phyloP scores from a whole-genome alignment of 2,329 filamentous ascomycete species.

The Botrytis tulipae region DNA sequence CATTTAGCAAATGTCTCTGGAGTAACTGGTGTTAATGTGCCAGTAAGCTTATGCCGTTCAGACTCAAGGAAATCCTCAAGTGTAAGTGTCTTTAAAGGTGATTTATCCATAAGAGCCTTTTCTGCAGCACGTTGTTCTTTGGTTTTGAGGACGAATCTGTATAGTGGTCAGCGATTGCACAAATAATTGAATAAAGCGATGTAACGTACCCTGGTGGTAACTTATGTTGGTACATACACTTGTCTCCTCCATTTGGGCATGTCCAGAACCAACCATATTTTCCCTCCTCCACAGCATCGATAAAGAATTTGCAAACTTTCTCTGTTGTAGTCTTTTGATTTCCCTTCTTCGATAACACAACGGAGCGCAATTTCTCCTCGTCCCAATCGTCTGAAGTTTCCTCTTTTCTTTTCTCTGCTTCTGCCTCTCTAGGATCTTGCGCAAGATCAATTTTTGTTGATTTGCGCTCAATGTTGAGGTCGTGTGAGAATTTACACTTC shows the following conservation, averaged over 20 bases:
- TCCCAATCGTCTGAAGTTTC: slow-evolving; percentile 98
- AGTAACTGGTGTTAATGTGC: slow-evolving; percentile 88
- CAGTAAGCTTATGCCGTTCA: slow-evolving; percentile 91
- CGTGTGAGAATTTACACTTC: slow-evolving; percentile 98
- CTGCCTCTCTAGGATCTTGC: slow-evolving; percentile 72
- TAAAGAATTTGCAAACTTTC: slow-evolving; percentile 99
- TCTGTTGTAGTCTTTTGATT: slow-evolving; percentile 95
- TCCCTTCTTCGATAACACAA: slow-evolving; percentile 93
- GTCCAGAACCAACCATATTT: slow-evolving; percentile 99
- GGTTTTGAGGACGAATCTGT: slow-evolving; percentile 91
- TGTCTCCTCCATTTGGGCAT: slow-evolving; percentile 93
- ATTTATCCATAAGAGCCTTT: slow-evolving; percentile 95
- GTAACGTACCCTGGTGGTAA: slow-evolving; percentile 82
- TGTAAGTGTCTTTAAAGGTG: slow-evolving; percentile 87
- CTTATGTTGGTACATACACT: slow-evolving; percentile 98
- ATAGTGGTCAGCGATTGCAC: slow-evolving; percentile 32
- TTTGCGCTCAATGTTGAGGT: slow-evolving; percentile 85
- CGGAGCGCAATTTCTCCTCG: slow-evolving; percentile 87
- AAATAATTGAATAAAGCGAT: background rate
- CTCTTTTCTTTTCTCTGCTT: slow-evolving; percentile 75
- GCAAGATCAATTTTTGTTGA: slow-evolving; percentile 90
- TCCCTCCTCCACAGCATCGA: slow-evolving; percentile 93
- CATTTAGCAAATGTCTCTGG: slow-evolving; percentile 91
- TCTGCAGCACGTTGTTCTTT: slow-evolving; percentile 95
- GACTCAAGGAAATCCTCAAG: slow-evolving; percentile 97